These are phyloP conservation scores for Bruguiera hainesii DNA, from an alignment of 441 rosid species.

Conservation along the genomic window DNA sequence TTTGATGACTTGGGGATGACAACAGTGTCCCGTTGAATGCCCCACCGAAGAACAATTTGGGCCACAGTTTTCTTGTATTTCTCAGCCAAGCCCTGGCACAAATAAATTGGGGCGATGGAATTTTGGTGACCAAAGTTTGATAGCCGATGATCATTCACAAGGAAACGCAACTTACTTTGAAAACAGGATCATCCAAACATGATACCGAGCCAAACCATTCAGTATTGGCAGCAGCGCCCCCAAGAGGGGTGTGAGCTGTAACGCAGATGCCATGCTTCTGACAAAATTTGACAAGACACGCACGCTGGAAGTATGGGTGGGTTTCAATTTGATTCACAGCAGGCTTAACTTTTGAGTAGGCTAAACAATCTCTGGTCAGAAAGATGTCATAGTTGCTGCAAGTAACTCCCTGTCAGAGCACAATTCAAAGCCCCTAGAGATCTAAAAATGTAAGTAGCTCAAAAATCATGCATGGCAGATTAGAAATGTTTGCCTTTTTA, in stretches of 20 bases:
- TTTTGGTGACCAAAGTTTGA: not conserved
- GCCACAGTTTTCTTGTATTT: slow-evolving; percentile 78
- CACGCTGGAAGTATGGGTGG: slow-evolving; percentile 91
- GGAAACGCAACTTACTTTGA: slow-evolving; percentile 46
- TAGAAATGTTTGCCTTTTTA: not conserved
- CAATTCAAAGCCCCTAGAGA: not conserved
- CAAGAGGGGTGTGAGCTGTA: slow-evolving; percentile 89
- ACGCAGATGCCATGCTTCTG: slow-evolving; percentile 80
- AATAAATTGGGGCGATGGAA: not conserved
- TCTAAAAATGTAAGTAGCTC: not conserved
- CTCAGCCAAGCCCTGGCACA: slow-evolving; percentile 57
- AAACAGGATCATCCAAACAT: slow-evolving; percentile 73
- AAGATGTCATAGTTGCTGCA: slow-evolving; percentile 90
- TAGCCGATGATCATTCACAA: not conserved
- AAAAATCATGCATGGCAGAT: not conserved
- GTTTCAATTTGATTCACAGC: slow-evolving; percentile 94
- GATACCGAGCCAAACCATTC: slow-evolving; percentile 80
- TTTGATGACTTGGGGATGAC: slow-evolving; percentile 85
- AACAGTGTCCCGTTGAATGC: slow-evolving; percentile 70
- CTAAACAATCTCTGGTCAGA: slow-evolving; percentile 86
- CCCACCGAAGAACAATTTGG: slow-evolving; percentile 82
- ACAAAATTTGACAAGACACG: slow-evolving; percentile 88
- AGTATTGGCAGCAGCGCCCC: slow-evolving; percentile 74
- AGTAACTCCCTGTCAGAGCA: slow-evolving; percentile 15
- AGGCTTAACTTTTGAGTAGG: slow-evolving; percentile 90